phyloP scores from a whole-genome alignment of 495 filamentous ascomycete genomes.

The Aspergillus ellipticus region DNA sequence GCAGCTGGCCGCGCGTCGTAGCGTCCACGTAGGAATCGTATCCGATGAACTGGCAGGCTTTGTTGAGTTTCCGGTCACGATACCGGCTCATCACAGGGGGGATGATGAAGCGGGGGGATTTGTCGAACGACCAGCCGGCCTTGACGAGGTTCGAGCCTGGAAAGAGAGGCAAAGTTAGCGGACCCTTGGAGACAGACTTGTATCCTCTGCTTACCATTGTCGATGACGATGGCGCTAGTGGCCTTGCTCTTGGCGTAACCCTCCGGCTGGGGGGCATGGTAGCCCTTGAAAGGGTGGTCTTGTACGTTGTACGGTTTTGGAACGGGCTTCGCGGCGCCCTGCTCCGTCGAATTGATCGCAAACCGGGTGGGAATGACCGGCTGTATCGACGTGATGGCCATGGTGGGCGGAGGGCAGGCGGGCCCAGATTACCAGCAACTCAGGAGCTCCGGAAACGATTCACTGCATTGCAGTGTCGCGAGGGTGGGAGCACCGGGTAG shows the following conservation, averaged over 20 bases:
- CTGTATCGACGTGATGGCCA: conserved; percentile 48
- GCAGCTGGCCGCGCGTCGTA: conserved; percentile 83
- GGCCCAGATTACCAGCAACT: conserved; percentile 27
- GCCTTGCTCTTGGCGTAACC: conserved; percentile 59
- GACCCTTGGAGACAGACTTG: not conserved
- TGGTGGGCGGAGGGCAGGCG: conserved; percentile 29
- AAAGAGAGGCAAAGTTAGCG: not conserved
- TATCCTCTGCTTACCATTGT: conserved; percentile 71
- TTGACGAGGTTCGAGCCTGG: conserved; percentile 82
- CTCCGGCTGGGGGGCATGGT: conserved; percentile 61
- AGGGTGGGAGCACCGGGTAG: not conserved
- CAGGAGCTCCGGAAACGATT: conserved; percentile 22
- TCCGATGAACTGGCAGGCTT: conserved; percentile 86
- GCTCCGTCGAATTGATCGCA: conserved; percentile 30
- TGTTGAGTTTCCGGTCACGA: conserved; percentile 84
- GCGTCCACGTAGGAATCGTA: conserved; percentile 91
- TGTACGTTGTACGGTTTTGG: conserved; percentile 52
- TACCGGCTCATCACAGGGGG: conserved; percentile 92
- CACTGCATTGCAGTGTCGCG: conserved; percentile 34
- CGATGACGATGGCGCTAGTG: conserved; percentile 84
- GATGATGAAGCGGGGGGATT: conserved; percentile 68
- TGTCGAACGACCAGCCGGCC: conserved; percentile 93
- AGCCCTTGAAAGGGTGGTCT: conserved; percentile 78
- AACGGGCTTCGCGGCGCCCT: conserved; percentile 43
- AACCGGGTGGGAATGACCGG: conserved; percentile 36